Conservation (phyloP, 106 monocot species). For the Phalaenopsis aphrodite region DNA sequence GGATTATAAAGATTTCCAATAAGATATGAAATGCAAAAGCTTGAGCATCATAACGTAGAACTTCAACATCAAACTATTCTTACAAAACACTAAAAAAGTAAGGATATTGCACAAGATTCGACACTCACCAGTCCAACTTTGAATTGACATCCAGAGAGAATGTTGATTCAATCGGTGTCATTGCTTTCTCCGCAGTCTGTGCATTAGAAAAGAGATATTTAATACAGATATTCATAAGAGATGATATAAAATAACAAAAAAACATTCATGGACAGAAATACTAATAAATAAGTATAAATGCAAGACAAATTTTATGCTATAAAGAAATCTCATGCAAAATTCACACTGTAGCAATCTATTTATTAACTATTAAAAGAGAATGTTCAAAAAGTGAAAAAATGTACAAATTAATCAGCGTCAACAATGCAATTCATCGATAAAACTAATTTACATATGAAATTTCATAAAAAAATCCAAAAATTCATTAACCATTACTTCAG, state of each 20-base stretch:
- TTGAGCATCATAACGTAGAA: not conserved
- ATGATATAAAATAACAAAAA: not conserved
- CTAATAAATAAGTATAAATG: not conserved
- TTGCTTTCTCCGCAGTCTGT: conserved; percentile 94
- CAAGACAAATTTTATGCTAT: too few relatives aligned
- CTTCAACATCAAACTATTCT: not conserved
- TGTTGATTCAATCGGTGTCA: conserved; percentile 99
- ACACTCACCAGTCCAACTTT: conserved; percentile 84
- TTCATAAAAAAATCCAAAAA: not conserved
- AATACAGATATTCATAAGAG: not conserved
- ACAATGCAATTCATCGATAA: not conserved
- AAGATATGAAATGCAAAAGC: too few relatives aligned
- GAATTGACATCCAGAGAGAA: conserved; percentile 98
- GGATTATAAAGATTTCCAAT: too few relatives aligned
- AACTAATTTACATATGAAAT: not conserved
- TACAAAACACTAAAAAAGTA: not conserved
- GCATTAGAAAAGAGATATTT: not conserved
- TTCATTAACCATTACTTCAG: not conserved
- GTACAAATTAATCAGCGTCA: not conserved
- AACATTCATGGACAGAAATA: not conserved
- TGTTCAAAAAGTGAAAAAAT: not conserved
- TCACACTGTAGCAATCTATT: not conserved
- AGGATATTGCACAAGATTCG: not conserved
- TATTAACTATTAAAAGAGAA: not conserved
- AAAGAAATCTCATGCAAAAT: too few relatives aligned